Conservation (phyloP, 2,329 filamentous ascomycete genomes). For the Stromatinia cepivora region DNA sequence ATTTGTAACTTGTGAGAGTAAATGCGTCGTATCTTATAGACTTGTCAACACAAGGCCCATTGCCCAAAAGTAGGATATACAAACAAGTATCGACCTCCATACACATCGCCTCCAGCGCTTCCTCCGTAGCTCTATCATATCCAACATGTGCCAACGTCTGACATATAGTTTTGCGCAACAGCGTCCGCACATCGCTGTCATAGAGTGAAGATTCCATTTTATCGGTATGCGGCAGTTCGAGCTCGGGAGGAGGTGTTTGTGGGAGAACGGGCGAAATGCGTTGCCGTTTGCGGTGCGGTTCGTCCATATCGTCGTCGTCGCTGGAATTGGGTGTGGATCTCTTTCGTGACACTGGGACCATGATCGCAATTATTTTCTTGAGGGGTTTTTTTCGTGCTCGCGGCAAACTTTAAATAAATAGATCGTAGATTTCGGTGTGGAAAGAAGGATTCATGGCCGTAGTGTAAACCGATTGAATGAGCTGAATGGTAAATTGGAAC, state of each 20-base stretch:
- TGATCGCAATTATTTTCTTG: constrained; percentile 11
- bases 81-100: constrained; percentile 58
- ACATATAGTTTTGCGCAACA: constrained; percentile 56
- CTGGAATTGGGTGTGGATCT: constrained; percentile 34
- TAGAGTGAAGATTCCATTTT: constrained; percentile 29
- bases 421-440: background rate
- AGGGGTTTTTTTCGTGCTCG: background rate
- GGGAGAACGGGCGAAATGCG: constrained; percentile 32
- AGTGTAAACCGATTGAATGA: background rate
- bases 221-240: constrained; percentile 12
- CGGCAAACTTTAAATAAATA: background rate
- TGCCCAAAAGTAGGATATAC: constrained; percentile 36
- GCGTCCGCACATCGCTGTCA: constrained; percentile 36
- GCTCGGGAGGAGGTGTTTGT: constrained; percentile 35
- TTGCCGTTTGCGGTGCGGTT: constrained; percentile 34
- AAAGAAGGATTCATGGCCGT: constrained; percentile 4
- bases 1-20: constrained; percentile 38
- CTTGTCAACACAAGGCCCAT: constrained; percentile 24
- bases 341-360: constrained; percentile 33
- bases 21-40: constrained; percentile 36
- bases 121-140: constrained; percentile 54
- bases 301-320: constrained; percentile 36
- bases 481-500: background rate
- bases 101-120: constrained; percentile 61
- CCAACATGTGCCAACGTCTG: constrained; percentile 58